Conservation (phyloP, 2,329 filamentous ascomycete species). For the Verruconis gallopava region DNA sequence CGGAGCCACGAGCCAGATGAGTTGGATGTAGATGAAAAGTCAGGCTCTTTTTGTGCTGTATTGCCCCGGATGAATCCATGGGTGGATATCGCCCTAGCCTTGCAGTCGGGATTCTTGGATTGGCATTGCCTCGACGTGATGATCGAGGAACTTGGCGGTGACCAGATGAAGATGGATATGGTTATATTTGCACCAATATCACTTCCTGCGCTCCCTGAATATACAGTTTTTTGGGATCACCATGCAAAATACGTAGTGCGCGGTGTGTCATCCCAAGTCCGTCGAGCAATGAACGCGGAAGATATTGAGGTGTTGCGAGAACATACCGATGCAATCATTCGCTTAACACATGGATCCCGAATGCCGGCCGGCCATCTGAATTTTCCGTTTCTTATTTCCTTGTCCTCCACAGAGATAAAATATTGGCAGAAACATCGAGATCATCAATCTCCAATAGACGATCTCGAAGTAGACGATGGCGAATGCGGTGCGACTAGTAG, state of each 20-base stretch:
- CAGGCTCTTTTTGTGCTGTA: background rate
- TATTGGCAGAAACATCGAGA: background rate
- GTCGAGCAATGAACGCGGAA: too few species aligned
- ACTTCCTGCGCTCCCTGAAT: slow-evolving; percentile 15
- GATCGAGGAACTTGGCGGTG: too few species aligned
- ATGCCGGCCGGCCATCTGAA: background rate
- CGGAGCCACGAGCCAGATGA: slow-evolving; percentile 6
- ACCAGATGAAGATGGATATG: background rate
- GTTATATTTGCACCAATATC: slow-evolving; percentile 15
- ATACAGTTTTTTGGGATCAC: slow-evolving; percentile 22
- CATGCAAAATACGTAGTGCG: slow-evolving; percentile 15
- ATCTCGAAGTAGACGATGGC: too few species aligned
- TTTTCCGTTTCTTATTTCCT: background rate
- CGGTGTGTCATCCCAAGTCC: too few species aligned
- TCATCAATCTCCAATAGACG: too few species aligned
- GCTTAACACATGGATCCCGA: background rate
- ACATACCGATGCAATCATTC: too few species aligned
- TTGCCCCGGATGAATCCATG: slow-evolving; percentile 2
- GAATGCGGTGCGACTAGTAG: too few species aligned
- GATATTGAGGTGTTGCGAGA: too few species aligned
- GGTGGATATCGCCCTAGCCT: too few species aligned
- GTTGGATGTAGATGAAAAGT: slow-evolving; percentile 10
- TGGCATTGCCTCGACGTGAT: too few species aligned
- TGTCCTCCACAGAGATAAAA: background rate
- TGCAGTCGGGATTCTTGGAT: too few species aligned